phyloP scores from a whole-genome alignment of 2,329 filamentous ascomycete species.

The Fusarium drepaniforme region DNA sequence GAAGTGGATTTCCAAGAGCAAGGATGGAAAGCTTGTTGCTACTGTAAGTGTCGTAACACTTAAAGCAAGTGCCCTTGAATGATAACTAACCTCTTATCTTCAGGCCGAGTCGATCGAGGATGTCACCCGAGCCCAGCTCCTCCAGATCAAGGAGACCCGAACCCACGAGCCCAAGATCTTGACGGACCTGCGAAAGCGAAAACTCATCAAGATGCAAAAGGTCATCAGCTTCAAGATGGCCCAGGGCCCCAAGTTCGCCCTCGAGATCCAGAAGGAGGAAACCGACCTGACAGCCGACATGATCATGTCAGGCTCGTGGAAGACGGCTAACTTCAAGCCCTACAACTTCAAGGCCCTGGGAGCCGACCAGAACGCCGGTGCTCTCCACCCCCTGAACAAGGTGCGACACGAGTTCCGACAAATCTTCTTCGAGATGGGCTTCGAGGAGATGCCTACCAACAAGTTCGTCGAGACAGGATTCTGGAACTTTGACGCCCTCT shows the following conservation, averaged over 20 bases:
- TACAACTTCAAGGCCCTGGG: constrained; percentile 81
- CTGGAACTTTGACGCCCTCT: constrained; percentile 99
- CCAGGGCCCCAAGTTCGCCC: constrained; percentile 90
- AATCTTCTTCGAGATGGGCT: constrained; percentile 99
- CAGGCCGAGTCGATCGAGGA: constrained; percentile 83
- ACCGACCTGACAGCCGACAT: constrained; percentile 96
- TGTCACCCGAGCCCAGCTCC: constrained; percentile 80
- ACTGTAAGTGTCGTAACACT: constrained; percentile 54
- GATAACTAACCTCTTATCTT: constrained; percentile 10
- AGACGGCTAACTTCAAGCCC: constrained; percentile 89
- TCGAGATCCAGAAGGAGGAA: constrained; percentile 91
- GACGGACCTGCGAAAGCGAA: constrained; percentile 90
- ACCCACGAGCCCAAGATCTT: constrained; percentile 82
- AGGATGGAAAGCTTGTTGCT: constrained; percentile 67
- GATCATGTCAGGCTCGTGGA: constrained; percentile 89
- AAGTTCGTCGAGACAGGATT: constrained; percentile 96
- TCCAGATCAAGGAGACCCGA: constrained; percentile 76
- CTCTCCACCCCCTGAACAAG: constrained; percentile 84
- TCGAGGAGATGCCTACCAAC: constrained; percentile 97
- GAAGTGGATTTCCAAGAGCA: constrained; percentile 76
- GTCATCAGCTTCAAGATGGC: constrained; percentile 84
- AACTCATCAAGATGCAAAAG: constrained; percentile 87
- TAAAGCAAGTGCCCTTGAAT: neutral
- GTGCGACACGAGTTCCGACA: constrained; percentile 95
- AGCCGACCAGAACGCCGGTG: constrained; percentile 70